Evolutionary conservation across 2,329 filamentous ascomycete genomes (phyloP).

Genomic region (Verticillium nubilum): DNA sequence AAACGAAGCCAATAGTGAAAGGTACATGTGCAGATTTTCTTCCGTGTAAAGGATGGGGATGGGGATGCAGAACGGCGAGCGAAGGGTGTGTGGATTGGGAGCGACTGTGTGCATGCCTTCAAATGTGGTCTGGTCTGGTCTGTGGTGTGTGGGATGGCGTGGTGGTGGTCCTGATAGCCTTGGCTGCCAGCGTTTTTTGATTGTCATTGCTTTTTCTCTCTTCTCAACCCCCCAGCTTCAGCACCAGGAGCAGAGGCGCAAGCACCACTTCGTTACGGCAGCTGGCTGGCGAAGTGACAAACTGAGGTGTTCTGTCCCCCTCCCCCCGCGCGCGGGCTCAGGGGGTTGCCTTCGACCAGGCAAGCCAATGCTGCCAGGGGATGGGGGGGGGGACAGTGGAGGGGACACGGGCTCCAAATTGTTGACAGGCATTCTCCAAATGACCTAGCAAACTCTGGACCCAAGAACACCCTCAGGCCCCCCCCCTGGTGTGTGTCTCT

Average conservation of each 20-base stretch:
- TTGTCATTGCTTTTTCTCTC: slow-evolving; percentile 7
- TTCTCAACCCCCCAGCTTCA: background rate
- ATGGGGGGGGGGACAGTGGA: background rate
- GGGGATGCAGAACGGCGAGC: background rate
- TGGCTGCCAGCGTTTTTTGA: slow-evolving; percentile 5
- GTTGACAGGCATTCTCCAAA: background rate
- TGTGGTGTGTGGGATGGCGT: slow-evolving; percentile 4
- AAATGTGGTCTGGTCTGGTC: slow-evolving; percentile 10
- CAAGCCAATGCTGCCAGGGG: background rate
- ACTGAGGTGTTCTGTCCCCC: background rate
- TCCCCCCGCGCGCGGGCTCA: background rate
- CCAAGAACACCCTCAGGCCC: background rate
- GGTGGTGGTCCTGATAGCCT: slow-evolving; percentile 12
- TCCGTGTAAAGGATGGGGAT: background rate
- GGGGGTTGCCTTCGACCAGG: background rate
- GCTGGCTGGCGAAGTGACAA: background rate
- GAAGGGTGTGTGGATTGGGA: slow-evolving; percentile 14
- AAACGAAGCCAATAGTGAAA: background rate
- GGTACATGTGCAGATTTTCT: background rate
- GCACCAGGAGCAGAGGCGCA: background rate
- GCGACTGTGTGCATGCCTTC: slow-evolving; percentile 11
- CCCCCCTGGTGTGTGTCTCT: background rate
- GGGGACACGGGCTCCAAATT: too few species aligned
- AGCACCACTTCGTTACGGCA: background rate
- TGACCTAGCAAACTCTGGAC: background rate